phyloP scores from a whole-genome alignment of 164 flowering plant genomes.

The Tetrastigma voinierianum region DNA sequence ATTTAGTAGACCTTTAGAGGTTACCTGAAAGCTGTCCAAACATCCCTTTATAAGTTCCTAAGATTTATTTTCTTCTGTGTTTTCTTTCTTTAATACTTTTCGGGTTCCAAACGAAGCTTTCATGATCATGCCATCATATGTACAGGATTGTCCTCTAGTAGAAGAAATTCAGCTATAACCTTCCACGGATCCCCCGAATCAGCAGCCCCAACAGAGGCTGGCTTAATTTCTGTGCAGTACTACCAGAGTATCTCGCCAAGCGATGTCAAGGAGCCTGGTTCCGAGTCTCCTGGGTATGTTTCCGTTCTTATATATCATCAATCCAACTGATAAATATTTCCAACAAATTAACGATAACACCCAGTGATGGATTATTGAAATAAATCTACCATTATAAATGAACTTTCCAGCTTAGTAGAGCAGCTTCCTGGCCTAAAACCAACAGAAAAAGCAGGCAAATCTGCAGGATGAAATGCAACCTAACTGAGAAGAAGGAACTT shows the following conservation, averaged over 20 bases:
- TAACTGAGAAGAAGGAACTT: background rate
- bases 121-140: background rate
- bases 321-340: background rate
- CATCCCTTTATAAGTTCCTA: too few relatives aligned
- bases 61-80: too few relatives aligned
- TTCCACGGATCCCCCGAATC: slow-evolving; percentile 29
- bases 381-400: background rate
- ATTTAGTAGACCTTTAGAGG: too few relatives aligned
- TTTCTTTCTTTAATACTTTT: too few relatives aligned
- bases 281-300: slow-evolving; percentile 25
- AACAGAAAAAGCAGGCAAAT: slow-evolving; percentile 10
- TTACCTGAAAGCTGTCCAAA: too few relatives aligned
- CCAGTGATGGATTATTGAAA: background rate
- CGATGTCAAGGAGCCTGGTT: slow-evolving; percentile 17
- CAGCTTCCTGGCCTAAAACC: slow-evolving; percentile 31
- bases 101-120: background rate
- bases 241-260: slow-evolving; percentile 14
- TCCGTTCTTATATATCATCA: background rate
- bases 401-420: slow-evolving; percentile 32
- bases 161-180: slow-evolving; percentile 12
- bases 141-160: slow-evolving; percentile 37
- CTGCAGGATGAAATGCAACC: slow-evolving; percentile 9
- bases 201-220: slow-evolving; percentile 14
- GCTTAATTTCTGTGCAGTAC: slow-evolving; percentile 35
- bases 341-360: background rate